A percentile compares a stretch with the other conserved stretches of the same genome.
Evolutionary conservation across 371 early-diverging fungal genomes (phyloP).

Genomic region (Dinochytrium kinnereticum): DNA sequence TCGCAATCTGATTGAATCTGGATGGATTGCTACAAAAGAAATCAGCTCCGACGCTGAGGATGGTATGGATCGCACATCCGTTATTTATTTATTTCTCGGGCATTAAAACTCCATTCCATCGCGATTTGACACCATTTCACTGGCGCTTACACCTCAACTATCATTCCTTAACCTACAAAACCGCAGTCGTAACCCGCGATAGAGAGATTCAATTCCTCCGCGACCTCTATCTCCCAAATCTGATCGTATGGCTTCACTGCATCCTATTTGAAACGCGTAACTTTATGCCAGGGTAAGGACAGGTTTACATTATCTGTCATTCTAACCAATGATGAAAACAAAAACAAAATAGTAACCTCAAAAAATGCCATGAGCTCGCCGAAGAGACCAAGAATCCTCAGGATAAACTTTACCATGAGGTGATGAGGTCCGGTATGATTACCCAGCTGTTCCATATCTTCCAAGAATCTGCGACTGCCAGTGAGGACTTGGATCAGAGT

Average conservation of each 20-base stretch:
- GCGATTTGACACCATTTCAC: too few relatives aligned
- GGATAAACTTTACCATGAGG: neutral
- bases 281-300: constrained; percentile 36
- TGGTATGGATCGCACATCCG: too few relatives aligned
- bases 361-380: constrained; percentile 1
- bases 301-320: neutral
- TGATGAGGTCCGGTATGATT: neutral
- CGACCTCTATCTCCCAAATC: constrained; percentile 42
- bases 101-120: too few relatives aligned
- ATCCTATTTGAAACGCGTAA: constrained; percentile 38
- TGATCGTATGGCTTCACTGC: constrained; percentile 35
- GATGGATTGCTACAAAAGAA: neutral
- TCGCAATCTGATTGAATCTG: neutral
- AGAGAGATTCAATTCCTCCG: constrained; percentile 34
- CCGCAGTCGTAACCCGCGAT: too few relatives aligned
- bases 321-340: neutral
- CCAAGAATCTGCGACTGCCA: neutral
- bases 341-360: neutral
- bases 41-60: neutral
- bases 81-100: too few relatives aligned
- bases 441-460: neutral
- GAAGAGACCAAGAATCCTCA: neutral
- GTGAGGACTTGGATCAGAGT: neutral
- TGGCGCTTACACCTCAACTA: too few relatives aligned
- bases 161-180: too few relatives aligned